phyloP scores from a whole-genome alignment of 768 basidiomycete genomes.

The Kwoniella pini region DNA sequence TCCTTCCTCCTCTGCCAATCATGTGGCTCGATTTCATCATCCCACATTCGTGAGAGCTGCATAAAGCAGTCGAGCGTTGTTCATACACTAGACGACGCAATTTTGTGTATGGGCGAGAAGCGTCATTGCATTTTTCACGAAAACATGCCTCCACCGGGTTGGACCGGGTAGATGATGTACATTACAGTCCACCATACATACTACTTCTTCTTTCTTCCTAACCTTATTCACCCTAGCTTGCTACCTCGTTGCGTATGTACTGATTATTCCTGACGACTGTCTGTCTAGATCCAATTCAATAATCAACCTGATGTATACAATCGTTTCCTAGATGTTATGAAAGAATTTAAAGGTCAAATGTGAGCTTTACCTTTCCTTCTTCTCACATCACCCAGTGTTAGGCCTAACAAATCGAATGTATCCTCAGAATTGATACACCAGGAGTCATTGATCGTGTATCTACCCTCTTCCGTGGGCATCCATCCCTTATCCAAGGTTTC shows the following conservation, averaged over 20 bases:
- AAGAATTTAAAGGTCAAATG: constrained; percentile 94
- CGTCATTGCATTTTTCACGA: not conserved
- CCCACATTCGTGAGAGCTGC: too few relatives aligned
- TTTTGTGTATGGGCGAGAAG: not conserved
- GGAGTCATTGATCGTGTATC: constrained; percentile 96
- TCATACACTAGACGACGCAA: not conserved
- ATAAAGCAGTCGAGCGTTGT: not conserved
- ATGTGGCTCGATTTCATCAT: not conserved
- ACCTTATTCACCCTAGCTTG: not conserved
- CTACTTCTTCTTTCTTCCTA: not conserved
- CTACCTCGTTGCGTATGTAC: not conserved
- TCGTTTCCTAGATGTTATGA: constrained; percentile 94
- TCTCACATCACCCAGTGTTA: too few relatives aligned
- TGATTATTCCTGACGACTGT: not conserved
- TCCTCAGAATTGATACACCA: constrained; percentile 86
- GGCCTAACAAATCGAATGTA: not conserved
- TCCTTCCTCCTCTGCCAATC: not conserved
- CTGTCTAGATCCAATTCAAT: constrained; percentile 67
- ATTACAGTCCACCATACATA: not conserved
- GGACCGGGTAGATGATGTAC: not conserved
- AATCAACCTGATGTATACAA: constrained; percentile 94
- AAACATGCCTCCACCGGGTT: constrained; percentile 25
- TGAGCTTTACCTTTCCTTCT: constrained; percentile 26
- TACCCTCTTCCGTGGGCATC: constrained; percentile 85
- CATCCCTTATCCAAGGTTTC: constrained; percentile 90